A percentile compares a stretch with the other conserved stretches of the same genome.
phyloP scores from a whole-genome alignment of 2,329 filamentous ascomycete species.

The Ceratocystiopsis brevicomis region DNA sequence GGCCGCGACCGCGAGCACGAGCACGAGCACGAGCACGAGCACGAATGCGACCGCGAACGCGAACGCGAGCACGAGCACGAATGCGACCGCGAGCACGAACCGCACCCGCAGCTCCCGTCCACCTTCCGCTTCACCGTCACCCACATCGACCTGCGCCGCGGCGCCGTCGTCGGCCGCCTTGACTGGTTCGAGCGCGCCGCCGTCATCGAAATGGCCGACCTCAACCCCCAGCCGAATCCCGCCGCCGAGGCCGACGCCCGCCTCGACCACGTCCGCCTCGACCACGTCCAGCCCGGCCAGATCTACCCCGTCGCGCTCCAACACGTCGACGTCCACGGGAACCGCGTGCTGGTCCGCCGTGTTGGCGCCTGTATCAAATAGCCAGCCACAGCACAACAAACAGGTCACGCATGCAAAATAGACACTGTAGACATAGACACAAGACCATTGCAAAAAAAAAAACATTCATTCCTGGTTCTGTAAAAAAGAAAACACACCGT shows the following conservation, averaged over 20 bases:
- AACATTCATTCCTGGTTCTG: too few relatives aligned
- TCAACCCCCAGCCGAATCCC: conserved; percentile 12
- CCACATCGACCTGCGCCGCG: conserved; percentile 15
- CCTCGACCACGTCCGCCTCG: conserved; percentile 14
- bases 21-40: conserved; percentile 1
- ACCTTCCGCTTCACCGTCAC: conserved; percentile 30
- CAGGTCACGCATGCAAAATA: too few relatives aligned
- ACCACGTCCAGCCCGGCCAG: conserved; percentile 28
- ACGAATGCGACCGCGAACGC: too few relatives aligned
- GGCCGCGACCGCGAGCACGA: too few relatives aligned
- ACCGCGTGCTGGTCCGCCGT: conserved; percentile 24
- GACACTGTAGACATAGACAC: too few relatives aligned
- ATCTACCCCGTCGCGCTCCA: conserved; percentile 35
- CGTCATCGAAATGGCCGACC: conserved; percentile 19
- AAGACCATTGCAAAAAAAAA: too few relatives aligned
- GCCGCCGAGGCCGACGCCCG: too few relatives aligned
- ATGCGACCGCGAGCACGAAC: background rate
- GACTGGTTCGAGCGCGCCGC: conserved; percentile 31
- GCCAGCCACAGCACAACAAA: too few relatives aligned
- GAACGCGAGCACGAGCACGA: background rate
- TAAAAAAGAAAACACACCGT: too few relatives aligned
- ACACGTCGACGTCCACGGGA: conserved; percentile 32
- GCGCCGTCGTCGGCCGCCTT: conserved; percentile 22
- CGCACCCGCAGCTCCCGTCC: conserved; percentile 25
- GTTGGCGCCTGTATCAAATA: background rate